Evolutionary conservation across 345 rosid genomes (phyloP).

Genomic region (Mercurialis annua): DNA sequence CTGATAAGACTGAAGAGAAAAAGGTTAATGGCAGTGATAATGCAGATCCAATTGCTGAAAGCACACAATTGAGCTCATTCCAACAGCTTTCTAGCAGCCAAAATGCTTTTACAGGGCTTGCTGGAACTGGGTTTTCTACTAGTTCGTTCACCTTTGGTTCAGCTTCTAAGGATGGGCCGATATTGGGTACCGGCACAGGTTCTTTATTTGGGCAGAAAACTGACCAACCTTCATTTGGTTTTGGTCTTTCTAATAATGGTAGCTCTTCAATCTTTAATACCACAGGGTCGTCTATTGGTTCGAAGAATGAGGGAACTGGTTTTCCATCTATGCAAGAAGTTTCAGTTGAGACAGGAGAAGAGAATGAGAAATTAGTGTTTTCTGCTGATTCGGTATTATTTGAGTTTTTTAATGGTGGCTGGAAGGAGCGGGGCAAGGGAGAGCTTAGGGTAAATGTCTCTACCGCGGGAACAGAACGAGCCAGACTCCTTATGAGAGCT

Average conservation of each 20-base stretch:
- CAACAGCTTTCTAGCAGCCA: conserved; percentile 90
- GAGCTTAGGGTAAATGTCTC: conserved; percentile 81
- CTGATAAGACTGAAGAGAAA: conserved; percentile 29
- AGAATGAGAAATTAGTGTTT: conserved; percentile 74
- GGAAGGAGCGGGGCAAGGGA: conserved; percentile 99
- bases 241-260: conserved; percentile 56
- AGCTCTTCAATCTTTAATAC: conserved; percentile 54
- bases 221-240: conserved; percentile 46
- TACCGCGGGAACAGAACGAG: conserved; percentile 47
- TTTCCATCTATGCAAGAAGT: conserved; percentile 77
- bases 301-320: conserved; percentile 59
- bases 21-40: conserved; percentile 37
- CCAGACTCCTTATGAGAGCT: conserved; percentile 84
- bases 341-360: conserved; percentile 89
- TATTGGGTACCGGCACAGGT: conserved; percentile 31
- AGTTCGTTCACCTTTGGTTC: conserved; percentile 68
- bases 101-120: conserved; percentile 94
- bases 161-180: conserved; percentile 49
- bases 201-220: conserved; percentile 43
- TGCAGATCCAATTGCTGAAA: conserved; percentile 43
- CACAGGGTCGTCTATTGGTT: conserved; percentile 42
- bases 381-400: conserved; percentile 73
- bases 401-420: conserved; percentile 62
- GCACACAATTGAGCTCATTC: conserved; percentile 64
- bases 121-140: conserved; percentile 77